Percentiles rank a stretch among this genome's conserved stretches.
Conservation (phyloP, 352 stramenopile species). For the Globisporangium heterothallicum region DNA sequence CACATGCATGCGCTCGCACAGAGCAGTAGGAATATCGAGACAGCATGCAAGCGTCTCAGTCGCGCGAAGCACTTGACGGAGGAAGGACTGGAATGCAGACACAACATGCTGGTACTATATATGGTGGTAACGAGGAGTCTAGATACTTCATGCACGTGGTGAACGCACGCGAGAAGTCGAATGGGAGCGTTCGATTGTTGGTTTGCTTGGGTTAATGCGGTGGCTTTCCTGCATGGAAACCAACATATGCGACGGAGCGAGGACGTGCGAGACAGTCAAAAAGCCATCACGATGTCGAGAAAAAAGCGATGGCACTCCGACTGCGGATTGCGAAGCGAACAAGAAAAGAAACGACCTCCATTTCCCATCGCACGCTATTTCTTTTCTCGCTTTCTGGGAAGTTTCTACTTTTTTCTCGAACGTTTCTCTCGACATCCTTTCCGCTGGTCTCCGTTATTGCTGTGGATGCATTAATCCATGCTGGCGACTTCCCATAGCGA, state of each 20-base stretch:
- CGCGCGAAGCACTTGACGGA: background rate
- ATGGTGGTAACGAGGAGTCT: background rate
- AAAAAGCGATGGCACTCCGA: no score
- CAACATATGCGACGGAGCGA: background rate
- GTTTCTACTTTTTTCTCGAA: slow-evolving; percentile 1
- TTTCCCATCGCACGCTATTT: background rate
- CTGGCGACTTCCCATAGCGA: no score
- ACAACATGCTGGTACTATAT: background rate
- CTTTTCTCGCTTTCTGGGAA: no score
- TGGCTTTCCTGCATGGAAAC: no score
- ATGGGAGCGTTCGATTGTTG: no score
- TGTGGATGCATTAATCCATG: no score
- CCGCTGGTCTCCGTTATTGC: no score
- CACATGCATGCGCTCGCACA: background rate
- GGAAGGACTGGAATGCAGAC: background rate
- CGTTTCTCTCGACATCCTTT: no score
- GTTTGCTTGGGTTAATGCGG: background rate
- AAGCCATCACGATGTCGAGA: background rate
- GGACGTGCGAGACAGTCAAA: background rate
- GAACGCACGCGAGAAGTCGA: background rate
- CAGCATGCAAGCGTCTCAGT: no score
- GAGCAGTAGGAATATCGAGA: background rate
- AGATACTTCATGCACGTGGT: background rate
- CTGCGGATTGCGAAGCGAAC: no score
- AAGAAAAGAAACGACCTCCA: background rate